phyloP scores from a whole-genome alignment of 1,139 yeast genomes.

The Yamadazyma dushanensis region DNA sequence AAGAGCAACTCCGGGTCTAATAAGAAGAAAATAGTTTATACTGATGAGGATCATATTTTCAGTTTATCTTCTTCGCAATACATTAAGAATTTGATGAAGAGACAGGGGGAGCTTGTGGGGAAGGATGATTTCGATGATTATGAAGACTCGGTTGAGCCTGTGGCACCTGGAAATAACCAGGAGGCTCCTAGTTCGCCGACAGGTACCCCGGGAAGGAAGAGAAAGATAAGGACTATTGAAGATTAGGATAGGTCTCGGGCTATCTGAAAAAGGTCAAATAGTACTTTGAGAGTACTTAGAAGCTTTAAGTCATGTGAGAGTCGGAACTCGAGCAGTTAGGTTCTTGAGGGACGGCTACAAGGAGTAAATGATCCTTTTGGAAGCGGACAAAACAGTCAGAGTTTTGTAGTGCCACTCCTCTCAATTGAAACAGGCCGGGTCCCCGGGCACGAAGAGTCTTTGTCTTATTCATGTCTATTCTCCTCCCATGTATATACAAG shows the following conservation, averaged over 20 bases:
- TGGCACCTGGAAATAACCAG: constrained; percentile 1
- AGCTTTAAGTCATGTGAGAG: too few species aligned
- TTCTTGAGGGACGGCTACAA: too few species aligned
- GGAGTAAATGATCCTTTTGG: too few species aligned
- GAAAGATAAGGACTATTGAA: constrained; percentile 33
- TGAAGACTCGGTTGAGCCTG: constrained; percentile 31
- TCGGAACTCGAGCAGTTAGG: too few species aligned
- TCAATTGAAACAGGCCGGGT: too few species aligned
- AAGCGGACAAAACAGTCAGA: too few species aligned
- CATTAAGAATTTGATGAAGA: constrained; percentile 57
- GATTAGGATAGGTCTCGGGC: too few species aligned
- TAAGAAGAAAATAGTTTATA: constrained; percentile 57
- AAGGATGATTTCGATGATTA: constrained; percentile 49
- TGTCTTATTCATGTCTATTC: too few species aligned
- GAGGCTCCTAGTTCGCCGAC: constrained; percentile 8
- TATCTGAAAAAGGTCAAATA: too few species aligned
- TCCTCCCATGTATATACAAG: constrained; percentile 8
- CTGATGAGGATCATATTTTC: constrained; percentile 84
- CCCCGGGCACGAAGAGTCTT: too few species aligned
- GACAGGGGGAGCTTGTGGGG: constrained; percentile 36
- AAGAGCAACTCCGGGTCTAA: constrained; percentile 43
- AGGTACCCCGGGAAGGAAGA: constrained; percentile 36
- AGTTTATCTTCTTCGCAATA: constrained; percentile 77
- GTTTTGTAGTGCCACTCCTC: too few species aligned
- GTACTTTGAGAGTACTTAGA: too few species aligned